These are phyloP conservation scores for Hyaloscypha finlandica DNA, from an alignment of 495 filamentous ascomycete genomes.

Conservation along the genomic window DNA sequence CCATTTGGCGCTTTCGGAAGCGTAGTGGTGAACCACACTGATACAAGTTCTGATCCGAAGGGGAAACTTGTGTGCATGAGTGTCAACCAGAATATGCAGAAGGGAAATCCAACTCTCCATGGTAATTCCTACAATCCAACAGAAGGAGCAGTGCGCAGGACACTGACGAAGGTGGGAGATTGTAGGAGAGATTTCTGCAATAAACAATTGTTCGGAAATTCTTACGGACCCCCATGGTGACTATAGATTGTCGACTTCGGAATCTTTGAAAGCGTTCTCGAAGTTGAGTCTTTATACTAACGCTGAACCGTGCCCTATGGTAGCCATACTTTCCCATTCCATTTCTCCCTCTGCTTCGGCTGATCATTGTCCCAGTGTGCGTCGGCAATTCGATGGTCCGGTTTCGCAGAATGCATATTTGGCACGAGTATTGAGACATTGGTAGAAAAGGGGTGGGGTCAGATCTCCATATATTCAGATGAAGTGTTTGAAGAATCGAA, in stretches of 20 bases:
- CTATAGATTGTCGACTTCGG: constrained; percentile 43
- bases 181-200: constrained; percentile 54
- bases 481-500: constrained; percentile 49
- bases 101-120: constrained; percentile 51
- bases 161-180: neutral
- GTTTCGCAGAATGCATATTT: constrained; percentile 56
- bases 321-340: constrained; percentile 7
- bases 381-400: constrained; percentile 54
- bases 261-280: constrained; percentile 45
- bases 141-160: neutral
- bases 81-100: constrained; percentile 40
- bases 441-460: constrained; percentile 48
- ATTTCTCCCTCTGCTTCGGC: neutral
- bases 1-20: constrained; percentile 52
- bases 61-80: constrained; percentile 52
- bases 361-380: constrained; percentile 44
- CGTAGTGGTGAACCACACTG: constrained; percentile 56
- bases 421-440: constrained; percentile 51
- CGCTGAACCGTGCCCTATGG: constrained; percentile 58
- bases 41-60: constrained; percentile 24
- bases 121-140: constrained; percentile 33
- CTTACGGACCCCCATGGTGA: constrained; percentile 45
- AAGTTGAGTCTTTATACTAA: constrained; percentile 56
- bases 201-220: constrained; percentile 52
- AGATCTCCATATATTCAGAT: constrained; percentile 47